These are phyloP conservation scores for Westerdykella ornata DNA, from an alignment of 2,329 filamentous ascomycete species.

Conservation along the genomic window DNA sequence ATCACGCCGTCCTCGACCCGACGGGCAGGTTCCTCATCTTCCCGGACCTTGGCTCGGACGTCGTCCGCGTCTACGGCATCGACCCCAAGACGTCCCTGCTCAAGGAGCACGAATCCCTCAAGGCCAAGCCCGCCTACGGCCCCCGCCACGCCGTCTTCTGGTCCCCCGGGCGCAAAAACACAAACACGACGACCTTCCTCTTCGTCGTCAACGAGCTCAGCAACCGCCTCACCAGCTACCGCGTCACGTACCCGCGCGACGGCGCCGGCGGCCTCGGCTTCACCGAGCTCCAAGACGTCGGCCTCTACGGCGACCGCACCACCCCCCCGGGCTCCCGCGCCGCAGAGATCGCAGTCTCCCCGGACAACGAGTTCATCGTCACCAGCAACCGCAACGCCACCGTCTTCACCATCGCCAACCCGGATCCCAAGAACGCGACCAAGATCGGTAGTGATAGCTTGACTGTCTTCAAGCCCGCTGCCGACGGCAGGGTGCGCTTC, in stretches of 20 bases:
- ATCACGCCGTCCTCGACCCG: constrained; percentile 60
- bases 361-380: constrained; percentile 54
- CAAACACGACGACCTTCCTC: constrained; percentile 40
- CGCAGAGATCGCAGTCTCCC: constrained; percentile 53
- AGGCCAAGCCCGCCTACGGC: constrained; percentile 50
- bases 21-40: constrained; percentile 56
- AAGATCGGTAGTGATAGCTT: constrained; percentile 50
- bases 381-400: constrained; percentile 62
- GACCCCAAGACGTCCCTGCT: constrained; percentile 40
- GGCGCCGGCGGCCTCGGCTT: constrained; percentile 41
- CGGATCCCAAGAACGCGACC: constrained; percentile 31
- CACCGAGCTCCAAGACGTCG: constrained; percentile 45
- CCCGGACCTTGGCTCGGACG: constrained; percentile 60
- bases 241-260: constrained; percentile 45
- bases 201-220: constrained; percentile 57
- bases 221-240: constrained; percentile 53
- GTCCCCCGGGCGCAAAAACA: constrained; percentile 12
- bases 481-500: constrained; percentile 51
- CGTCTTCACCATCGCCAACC: constrained; percentile 47
- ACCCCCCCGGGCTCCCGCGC: constrained; percentile 36
- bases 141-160: constrained; percentile 61
- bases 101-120: constrained; percentile 42
- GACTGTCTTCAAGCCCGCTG: constrained; percentile 40
- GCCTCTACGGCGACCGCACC: constrained; percentile 27
- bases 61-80: constrained; percentile 54